phyloP scores from a whole-genome alignment of 2,329 filamentous ascomycete genomes.

The Pleoardoris graminearum region DNA sequence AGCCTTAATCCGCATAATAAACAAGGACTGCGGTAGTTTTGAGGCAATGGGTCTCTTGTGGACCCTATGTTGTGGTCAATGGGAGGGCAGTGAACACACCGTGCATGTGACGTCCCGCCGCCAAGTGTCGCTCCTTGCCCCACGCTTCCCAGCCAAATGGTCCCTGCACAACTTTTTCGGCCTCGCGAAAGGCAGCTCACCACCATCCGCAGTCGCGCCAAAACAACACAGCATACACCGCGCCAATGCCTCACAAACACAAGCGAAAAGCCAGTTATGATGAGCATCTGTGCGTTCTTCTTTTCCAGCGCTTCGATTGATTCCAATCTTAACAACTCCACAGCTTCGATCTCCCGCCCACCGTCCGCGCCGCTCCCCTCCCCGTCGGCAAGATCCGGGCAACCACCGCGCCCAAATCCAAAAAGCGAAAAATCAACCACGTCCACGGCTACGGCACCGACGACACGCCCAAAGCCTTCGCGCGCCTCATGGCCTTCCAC shows the following conservation, averaged over 20 bases:
- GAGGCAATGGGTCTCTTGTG: too few species aligned
- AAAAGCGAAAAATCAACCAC: conserved; percentile 48
- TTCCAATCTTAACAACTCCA: conserved; percentile 52
- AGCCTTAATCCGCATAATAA: too few species aligned
- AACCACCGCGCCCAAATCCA: conserved; percentile 36
- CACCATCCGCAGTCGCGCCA: too few species aligned
- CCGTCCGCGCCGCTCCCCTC: conserved; percentile 62
- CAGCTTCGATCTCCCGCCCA: conserved; percentile 64
- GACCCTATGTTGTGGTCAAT: too few species aligned
- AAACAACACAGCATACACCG: conserved; percentile 2
- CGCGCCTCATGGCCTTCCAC: conserved; percentile 77
- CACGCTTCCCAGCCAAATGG: not conserved
- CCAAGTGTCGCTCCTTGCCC: too few species aligned
- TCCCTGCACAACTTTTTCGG: conserved; percentile 10
- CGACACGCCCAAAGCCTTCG: conserved; percentile 88
- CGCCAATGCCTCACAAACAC: conserved; percentile 82
- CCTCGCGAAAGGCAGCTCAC: not conserved
- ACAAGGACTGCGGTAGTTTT: too few species aligned
- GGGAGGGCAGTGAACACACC: too few species aligned
- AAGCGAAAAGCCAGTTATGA: conserved; percentile 62
- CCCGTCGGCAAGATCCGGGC: conserved; percentile 54
- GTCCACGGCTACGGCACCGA: conserved; percentile 61
- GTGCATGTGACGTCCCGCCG: too few species aligned
- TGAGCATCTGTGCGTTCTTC: conserved; percentile 43
- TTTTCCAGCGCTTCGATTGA: too few species aligned